Percentiles rank a stretch among this genome's conserved stretches.
These are phyloP conservation scores for Epichloe sp. DNA, from an alignment of 2,329 filamentous ascomycete genomes.

Conservation along the genomic window DNA sequence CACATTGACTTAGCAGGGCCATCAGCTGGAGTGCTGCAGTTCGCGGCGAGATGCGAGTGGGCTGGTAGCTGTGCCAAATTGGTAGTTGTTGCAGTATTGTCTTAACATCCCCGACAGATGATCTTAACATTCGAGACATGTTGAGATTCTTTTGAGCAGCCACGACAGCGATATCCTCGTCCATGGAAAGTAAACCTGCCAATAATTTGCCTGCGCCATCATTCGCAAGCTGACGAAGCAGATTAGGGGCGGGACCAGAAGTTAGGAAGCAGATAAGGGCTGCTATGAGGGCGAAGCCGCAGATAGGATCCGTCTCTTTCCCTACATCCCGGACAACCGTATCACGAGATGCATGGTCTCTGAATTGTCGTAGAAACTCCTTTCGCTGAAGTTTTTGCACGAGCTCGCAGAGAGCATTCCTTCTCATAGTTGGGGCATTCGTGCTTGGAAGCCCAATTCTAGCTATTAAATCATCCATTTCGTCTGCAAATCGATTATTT, in stretches of 20 bases:
- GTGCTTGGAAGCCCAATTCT: constrained; percentile 40
- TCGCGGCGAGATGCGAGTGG: constrained; percentile 44
- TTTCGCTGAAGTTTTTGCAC: constrained; percentile 47
- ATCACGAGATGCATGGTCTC: constrained; percentile 59
- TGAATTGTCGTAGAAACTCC: constrained; percentile 54
- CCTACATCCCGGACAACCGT: constrained; percentile 51
- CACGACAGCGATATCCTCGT: constrained; percentile 45
- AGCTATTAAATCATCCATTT: constrained; percentile 50
- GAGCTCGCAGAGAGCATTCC: constrained; percentile 47
- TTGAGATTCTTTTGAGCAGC: constrained; percentile 53
- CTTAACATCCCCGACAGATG: constrained; percentile 41
- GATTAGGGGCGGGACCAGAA: constrained; percentile 45
- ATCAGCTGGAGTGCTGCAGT: constrained; percentile 50
- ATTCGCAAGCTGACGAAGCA: constrained; percentile 41
- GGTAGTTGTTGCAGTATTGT: constrained; percentile 35
- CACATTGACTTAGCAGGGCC: constrained; percentile 26
- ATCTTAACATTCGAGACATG: constrained; percentile 51
- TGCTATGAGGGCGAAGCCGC: constrained; percentile 50
- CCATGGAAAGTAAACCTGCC: constrained; percentile 35
- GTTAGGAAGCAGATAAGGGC: constrained; percentile 50
- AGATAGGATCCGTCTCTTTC: constrained; percentile 45
- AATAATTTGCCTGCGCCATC: constrained; percentile 44
- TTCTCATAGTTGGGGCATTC: constrained; percentile 36
- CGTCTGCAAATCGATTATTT: constrained; percentile 52
- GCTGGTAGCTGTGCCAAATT: constrained; percentile 46